These are phyloP conservation scores for Nakaseomyces delphensis DNA, from an alignment of 1,139 yeast species.

Conservation along the genomic window DNA sequence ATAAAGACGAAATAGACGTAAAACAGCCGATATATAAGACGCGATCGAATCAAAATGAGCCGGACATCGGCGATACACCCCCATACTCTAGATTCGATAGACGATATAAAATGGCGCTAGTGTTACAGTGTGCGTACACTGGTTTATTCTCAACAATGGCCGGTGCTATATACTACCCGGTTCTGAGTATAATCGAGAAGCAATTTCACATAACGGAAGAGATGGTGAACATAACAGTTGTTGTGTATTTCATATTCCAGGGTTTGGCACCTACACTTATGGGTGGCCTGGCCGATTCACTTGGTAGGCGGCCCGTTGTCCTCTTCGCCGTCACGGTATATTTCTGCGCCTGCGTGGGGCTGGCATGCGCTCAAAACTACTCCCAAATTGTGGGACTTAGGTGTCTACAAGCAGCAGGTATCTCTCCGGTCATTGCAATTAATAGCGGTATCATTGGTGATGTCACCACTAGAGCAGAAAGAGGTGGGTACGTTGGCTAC, in stretches of 20 bases:
- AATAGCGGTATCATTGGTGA: constrained; percentile 64
- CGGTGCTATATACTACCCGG: constrained; percentile 67
- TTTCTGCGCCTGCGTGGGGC: constrained; percentile 50
- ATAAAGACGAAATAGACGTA: background rate
- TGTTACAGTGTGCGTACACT: constrained; percentile 37
- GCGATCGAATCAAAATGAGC: constrained; percentile 10
- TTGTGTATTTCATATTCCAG: constrained; percentile 61
- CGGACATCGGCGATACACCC: constrained; percentile 12
- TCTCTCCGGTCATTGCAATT: constrained; percentile 62
- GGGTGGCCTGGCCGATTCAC: constrained; percentile 56
- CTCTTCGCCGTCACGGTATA: constrained; percentile 44
- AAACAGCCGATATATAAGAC: constrained; percentile 7
- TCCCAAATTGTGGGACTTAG: constrained; percentile 47
- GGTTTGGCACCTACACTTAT: constrained; percentile 60
- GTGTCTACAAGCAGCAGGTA: constrained; percentile 61
- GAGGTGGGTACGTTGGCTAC: constrained; percentile 60
- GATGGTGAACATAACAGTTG: constrained; percentile 56
- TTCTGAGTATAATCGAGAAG: constrained; percentile 44
- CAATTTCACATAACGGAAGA: constrained; percentile 48
- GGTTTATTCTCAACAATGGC: constrained; percentile 60
- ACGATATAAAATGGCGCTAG: constrained; percentile 34
- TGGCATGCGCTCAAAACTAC: constrained; percentile 43
- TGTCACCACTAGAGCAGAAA: constrained; percentile 46
- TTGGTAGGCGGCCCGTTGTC: constrained; percentile 63
- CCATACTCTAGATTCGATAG: constrained; percentile 32